phyloP scores from a whole-genome alignment of 495 filamentous ascomycete genomes.

The Penicillium nucicola region DNA sequence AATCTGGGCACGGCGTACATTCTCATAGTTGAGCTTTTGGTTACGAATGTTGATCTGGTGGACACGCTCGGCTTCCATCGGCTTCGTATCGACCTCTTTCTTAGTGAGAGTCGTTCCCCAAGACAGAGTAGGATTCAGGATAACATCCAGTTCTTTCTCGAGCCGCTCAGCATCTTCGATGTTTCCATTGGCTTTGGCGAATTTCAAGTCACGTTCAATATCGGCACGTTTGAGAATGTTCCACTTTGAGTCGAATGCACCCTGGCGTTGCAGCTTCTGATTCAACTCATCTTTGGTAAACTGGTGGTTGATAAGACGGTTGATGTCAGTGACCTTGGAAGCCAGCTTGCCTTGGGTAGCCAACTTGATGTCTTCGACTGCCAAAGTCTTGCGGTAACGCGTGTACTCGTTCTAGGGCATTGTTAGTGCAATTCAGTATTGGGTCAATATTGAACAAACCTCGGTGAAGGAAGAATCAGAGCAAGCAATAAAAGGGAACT shows the following conservation, averaged over 20 bases:
- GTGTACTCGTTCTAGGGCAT: constrained; percentile 65
- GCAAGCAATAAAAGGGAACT: constrained; percentile 80
- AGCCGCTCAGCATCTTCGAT: constrained; percentile 55
- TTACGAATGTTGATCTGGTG: constrained; percentile 74
- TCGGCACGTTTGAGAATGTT: constrained; percentile 61
- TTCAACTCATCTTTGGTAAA: constrained; percentile 80
- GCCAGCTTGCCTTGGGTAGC: constrained; percentile 64
- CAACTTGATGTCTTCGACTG: constrained; percentile 65
- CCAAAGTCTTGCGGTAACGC: constrained; percentile 75
- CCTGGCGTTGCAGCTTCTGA: constrained; percentile 69
- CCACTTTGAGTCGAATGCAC: constrained; percentile 56
- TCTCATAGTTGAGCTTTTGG: constrained; percentile 73
- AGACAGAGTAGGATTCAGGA: constrained; percentile 66
- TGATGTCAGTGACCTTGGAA: constrained; percentile 77
- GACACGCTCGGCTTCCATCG: constrained; percentile 68
- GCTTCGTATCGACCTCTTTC: constrained; percentile 36
- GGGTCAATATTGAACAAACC: constrained; percentile 39
- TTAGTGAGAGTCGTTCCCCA: constrained; percentile 59
- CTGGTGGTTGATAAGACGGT: constrained; percentile 66
- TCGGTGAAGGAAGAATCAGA: constrained; percentile 74
- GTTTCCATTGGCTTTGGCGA: constrained; percentile 62
- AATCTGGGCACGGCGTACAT: constrained; percentile 79
- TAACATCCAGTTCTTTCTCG: constrained; percentile 63
- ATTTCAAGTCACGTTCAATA: constrained; percentile 57
- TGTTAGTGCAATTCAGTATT: constrained; percentile 22